Percentiles rank a stretch among this genome's conserved stretches.
phyloP scores from a whole-genome alignment of 2,329 filamentous ascomycete species.

The Phyllosticta citrichinensis region DNA sequence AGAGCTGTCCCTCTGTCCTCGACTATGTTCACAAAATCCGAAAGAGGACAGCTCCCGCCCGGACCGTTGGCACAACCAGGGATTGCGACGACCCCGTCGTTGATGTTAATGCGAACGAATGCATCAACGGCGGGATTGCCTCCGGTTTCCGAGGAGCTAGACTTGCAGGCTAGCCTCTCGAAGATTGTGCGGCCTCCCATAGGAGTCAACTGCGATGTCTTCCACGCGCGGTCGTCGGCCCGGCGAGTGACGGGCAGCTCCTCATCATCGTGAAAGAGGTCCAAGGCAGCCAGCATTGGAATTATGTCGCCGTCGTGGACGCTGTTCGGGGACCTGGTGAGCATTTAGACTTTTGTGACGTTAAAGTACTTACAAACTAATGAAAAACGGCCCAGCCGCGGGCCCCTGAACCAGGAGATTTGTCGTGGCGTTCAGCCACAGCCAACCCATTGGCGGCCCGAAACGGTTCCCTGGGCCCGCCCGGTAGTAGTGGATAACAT shows the following conservation, averaged over 20 bases:
- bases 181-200: slow-evolving; percentile 49
- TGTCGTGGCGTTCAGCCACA: slow-evolving; percentile 49
- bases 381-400: slow-evolving; percentile 39
- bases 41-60: slow-evolving; percentile 38
- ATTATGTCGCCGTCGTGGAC: slow-evolving; percentile 51
- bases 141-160: slow-evolving; percentile 4
- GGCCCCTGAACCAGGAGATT: slow-evolving; percentile 38
- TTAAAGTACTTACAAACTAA: slow-evolving; percentile 41
- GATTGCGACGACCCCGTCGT: slow-evolving; percentile 45
- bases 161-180: slow-evolving; percentile 40
- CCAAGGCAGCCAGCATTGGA: slow-evolving; percentile 43
- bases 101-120: slow-evolving; percentile 46
- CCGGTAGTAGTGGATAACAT: slow-evolving; percentile 49
- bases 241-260: slow-evolving; percentile 40
- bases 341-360: neutral
- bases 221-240: slow-evolving; percentile 38
- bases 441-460: slow-evolving; percentile 44
- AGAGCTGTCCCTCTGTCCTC: slow-evolving; percentile 31
- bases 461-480: slow-evolving; percentile 48
- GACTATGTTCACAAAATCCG: slow-evolving; percentile 34
- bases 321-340: slow-evolving; percentile 13
- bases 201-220: slow-evolving; percentile 45
- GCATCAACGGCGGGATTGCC: slow-evolving; percentile 13
- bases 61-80: slow-evolving; percentile 39
- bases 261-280: slow-evolving; percentile 35